Conservation (phyloP, 345 rosid species). For the Psidium friedrichsthalianum region DNA sequence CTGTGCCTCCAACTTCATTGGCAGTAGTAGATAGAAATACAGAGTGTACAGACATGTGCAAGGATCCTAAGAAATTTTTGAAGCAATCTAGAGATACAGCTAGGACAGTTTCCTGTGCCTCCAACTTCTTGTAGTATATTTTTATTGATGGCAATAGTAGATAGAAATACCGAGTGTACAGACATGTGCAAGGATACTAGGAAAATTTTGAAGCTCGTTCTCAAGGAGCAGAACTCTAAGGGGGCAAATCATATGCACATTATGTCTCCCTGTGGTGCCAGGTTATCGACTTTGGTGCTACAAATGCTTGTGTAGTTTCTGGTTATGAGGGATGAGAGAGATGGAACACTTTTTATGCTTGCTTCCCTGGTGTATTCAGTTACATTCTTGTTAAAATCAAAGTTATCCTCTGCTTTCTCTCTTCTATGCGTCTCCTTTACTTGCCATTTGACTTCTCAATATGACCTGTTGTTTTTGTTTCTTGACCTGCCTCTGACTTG, state of each 20-base stretch:
- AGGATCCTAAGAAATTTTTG: background rate
- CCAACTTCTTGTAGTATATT: background rate
- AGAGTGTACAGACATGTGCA: background rate
- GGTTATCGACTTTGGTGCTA: background rate
- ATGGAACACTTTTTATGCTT: background rate
- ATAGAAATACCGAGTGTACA: background rate
- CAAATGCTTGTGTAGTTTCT: background rate
- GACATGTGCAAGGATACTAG: background rate
- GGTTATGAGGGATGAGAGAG: background rate
- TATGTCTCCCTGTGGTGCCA: no score
- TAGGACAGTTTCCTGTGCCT: background rate
- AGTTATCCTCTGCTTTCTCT: background rate
- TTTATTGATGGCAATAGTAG: background rate
- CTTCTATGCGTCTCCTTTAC: background rate
- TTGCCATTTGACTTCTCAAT: background rate
- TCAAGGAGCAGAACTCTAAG: no score
- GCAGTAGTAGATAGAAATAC: background rate
- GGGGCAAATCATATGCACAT: no score
- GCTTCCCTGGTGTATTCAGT: background rate
- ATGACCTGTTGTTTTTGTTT: background rate
- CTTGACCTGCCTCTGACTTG: background rate
- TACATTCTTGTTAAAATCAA: background rate
- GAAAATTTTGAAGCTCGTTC: background rate
- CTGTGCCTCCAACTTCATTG: background rate
- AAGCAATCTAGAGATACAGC: background rate